Base-by-base conservation (phyloP, 805 yeast species). In the Myxozyma sirexii region DNA sequence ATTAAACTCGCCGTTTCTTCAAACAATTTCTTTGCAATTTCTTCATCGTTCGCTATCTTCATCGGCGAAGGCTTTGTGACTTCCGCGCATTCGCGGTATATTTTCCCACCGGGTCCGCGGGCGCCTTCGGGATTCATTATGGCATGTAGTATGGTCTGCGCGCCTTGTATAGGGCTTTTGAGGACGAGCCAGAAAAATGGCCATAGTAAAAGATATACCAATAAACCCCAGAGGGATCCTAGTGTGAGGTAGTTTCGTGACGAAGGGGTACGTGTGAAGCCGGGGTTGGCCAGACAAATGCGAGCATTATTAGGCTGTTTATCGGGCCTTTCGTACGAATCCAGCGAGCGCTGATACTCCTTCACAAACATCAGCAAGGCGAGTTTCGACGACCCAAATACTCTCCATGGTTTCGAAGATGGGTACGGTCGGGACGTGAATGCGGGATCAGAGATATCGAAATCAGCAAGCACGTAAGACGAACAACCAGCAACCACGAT, bases 231-330 rank as follows among this genome's bases (percentile, higher is more conserved):
- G 2, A 93, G 67, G 0, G 89, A 78, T 0, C 98, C 97, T 75
- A 88, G 80, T 19, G 94, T 84, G 4, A 90, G 59, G 37, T 86
- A 83, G 57, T 97, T 80, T 66, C 94, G 84, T 41, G 93, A 85
- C 26, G 96, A 84, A 1, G 96, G 89, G 1, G 96, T 84, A 66
- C 98, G 81, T 87, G 90, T 88, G 37, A 92, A 67, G 0, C 99
- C 99, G 0, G 99, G 98, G 70, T 94, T 94, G 4, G 89, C 94
- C 56, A 90, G 69, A 59, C 86, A 81, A 23, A 90, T 80, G 52
- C 86, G 81, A 24, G 89, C 84, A 67, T 87, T 88, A 69, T 82
- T 79, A 1, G 89, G 87, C 23, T 85, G 82, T 31, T 74, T 68
- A 73, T 90, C 96, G 53, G 85, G 82, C 59, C 96, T 79, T 61